These are phyloP conservation scores for Ceratopteris richardii DNA, from an alignment of 75 land plant genomes.

Conservation along the genomic window DNA sequence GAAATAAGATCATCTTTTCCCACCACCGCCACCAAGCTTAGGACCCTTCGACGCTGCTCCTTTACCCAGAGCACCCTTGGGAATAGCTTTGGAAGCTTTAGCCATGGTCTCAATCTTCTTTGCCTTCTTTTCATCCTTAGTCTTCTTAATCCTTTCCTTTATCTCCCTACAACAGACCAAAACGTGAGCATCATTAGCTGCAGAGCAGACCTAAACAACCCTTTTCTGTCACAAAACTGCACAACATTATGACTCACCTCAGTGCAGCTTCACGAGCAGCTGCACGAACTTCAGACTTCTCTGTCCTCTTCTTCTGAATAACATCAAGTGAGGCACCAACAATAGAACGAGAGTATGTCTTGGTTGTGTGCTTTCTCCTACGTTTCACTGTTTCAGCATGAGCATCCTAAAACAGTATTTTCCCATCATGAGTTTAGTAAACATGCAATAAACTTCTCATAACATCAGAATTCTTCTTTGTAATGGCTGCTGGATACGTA, in stretches of 20 bases:
- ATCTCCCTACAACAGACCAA: conserved; percentile 40
- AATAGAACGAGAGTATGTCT: conserved; percentile 81
- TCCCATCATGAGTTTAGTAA: no score
- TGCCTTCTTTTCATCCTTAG: conserved; percentile 78
- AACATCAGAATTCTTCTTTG: no score
- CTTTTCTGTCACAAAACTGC: neutral
- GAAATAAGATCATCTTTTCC: conserved; percentile 51
- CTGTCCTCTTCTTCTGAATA: conserved; percentile 75
- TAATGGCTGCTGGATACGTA: no score
- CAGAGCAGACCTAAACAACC: neutral
- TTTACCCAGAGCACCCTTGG: conserved; percentile 36
- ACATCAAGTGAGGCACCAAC: conserved; percentile 88
- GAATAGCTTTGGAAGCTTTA: conserved; percentile 31
- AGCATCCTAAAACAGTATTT: conserved; percentile 55
- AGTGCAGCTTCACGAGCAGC: conserved; percentile 90
- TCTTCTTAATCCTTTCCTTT: conserved; percentile 80
- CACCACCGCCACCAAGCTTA: conserved; percentile 68
- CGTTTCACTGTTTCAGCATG: conserved; percentile 63
- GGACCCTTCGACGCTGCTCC: conserved; percentile 48
- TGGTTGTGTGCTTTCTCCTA: conserved; percentile 57
- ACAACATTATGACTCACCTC: conserved; percentile 9
- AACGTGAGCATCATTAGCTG: neutral
- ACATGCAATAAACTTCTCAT: neutral
- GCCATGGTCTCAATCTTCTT: conserved; percentile 61
- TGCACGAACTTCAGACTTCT: conserved; percentile 84